Conservation (phyloP, 225 moss, liverwort and hornwort species). For the Pseudisothecium myosuroides region DNA sequence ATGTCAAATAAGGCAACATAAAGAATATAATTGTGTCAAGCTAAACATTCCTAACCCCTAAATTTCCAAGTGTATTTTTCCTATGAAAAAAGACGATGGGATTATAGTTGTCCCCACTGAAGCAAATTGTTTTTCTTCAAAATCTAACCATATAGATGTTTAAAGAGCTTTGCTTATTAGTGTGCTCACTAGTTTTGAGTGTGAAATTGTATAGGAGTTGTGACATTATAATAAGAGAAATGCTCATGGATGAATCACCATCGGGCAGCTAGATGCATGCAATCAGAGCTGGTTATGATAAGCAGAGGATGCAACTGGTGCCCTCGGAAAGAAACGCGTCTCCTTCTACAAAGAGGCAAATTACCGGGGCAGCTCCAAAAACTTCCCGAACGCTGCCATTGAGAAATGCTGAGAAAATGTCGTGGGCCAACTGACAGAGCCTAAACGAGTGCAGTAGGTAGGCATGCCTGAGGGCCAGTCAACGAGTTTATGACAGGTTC, state of each 20-base stretch:
- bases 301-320: neutral
- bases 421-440: neutral
- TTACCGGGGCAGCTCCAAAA: neutral
- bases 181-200: no score
- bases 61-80: no score
- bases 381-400: neutral
- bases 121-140: no score
- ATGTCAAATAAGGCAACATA: neutral
- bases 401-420: neutral
- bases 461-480: neutral
- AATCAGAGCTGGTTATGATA: no score
- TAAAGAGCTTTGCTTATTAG: no score
- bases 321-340: neutral
- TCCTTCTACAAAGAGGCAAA: neutral
- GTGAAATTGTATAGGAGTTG: no score
- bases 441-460: neutral
- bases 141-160: no score
- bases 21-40: neutral
- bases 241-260: no score
- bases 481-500: neutral
- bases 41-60: neutral
- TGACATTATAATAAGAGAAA: no score
- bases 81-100: no score
- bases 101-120: no score
- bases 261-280: no score